These are phyloP conservation scores for Lanmaoa pseudosensibilis DNA, from an alignment of 768 basidiomycete genomes.

Conservation along the genomic window DNA sequence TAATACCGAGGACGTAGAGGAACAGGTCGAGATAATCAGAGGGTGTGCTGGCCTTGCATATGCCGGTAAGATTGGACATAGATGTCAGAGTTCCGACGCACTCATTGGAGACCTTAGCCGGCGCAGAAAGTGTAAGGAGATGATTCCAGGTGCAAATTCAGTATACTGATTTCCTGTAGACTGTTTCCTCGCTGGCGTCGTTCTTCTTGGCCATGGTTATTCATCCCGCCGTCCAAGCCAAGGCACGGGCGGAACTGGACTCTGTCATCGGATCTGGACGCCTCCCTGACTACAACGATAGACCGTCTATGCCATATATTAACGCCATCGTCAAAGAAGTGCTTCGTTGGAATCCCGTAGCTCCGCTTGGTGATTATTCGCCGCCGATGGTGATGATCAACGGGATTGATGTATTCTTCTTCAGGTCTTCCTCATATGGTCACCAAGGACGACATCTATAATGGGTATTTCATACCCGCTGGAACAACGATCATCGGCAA, in stretches of 20 bases:
- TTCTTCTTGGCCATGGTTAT: constrained; percentile 34
- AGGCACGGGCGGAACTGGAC: constrained; percentile 32
- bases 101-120: constrained; percentile 30
- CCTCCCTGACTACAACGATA: constrained; percentile 34
- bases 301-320: constrained; percentile 27
- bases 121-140: constrained; percentile 38
- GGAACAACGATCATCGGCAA: constrained; percentile 57
- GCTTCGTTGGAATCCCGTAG: constrained; percentile 35
- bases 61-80: constrained; percentile 33
- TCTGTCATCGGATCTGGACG: constrained; percentile 27
- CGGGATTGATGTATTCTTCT: constrained; percentile 9
- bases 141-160: background rate
- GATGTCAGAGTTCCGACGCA: background rate
- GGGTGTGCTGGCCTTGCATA: constrained; percentile 50
- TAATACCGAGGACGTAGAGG: constrained; percentile 4
- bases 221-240: constrained; percentile 29
- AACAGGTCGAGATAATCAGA: constrained; percentile 37
- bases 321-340: constrained; percentile 33
- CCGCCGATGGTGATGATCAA: constrained; percentile 10
- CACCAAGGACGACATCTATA: constrained; percentile 32
- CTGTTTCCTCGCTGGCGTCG: constrained; percentile 31
- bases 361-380: constrained; percentile 32
- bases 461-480: constrained; percentile 35
- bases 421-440: constrained; percentile 35
- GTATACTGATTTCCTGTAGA: constrained; percentile 16